Evolutionary conservation across 2,329 filamentous ascomycete species (phyloP).

Genomic region (Colletotrichum orchidophilum): DNA sequence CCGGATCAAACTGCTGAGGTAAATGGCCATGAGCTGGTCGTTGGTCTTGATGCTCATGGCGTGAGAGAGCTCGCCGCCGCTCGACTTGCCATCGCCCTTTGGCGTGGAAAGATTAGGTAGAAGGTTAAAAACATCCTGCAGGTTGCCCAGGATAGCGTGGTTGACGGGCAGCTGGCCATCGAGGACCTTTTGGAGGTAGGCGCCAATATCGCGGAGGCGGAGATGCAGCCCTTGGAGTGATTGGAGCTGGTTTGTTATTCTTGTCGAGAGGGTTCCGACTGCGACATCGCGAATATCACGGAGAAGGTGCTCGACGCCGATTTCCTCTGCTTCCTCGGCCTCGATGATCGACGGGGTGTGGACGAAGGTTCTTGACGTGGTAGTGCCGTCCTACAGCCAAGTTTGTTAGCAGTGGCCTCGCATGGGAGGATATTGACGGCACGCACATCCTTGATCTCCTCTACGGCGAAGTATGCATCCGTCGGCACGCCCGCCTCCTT

Average conservation of each 20-base stretch:
- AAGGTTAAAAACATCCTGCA: constrained; percentile 99
- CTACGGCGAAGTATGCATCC: constrained; percentile 98
- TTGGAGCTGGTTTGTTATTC: constrained; percentile 97
- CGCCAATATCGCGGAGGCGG: constrained; percentile 92
- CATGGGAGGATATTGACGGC: neutral
- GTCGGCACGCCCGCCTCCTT: constrained; percentile 98
- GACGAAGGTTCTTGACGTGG: constrained; percentile 96
- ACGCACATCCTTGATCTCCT: constrained; percentile 98
- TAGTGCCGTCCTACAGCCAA: constrained; percentile 84
- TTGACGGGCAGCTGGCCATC: constrained; percentile 94
- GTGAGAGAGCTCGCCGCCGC: constrained; percentile 88
- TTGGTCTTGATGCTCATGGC: constrained; percentile 99
- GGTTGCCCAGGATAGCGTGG: constrained; percentile 94
- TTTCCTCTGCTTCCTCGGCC: constrained; percentile 98
- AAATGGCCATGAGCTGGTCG: constrained; percentile 98
- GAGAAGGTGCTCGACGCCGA: constrained; percentile 96
- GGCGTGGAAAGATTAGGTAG: constrained; percentile 94
- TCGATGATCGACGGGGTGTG: constrained; percentile 99
- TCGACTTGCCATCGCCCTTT: constrained; percentile 66
- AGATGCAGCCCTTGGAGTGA: constrained; percentile 96
- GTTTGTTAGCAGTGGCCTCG: constrained; percentile 23
- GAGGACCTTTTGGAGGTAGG: constrained; percentile 95
- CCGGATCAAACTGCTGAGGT: constrained; percentile 93
- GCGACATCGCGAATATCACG: constrained; percentile 98
- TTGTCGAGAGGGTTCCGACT: constrained; percentile 93